These are phyloP conservation scores for Trichoderma gracile DNA, from an alignment of 2,329 filamentous ascomycete genomes.

Conservation along the genomic window DNA sequence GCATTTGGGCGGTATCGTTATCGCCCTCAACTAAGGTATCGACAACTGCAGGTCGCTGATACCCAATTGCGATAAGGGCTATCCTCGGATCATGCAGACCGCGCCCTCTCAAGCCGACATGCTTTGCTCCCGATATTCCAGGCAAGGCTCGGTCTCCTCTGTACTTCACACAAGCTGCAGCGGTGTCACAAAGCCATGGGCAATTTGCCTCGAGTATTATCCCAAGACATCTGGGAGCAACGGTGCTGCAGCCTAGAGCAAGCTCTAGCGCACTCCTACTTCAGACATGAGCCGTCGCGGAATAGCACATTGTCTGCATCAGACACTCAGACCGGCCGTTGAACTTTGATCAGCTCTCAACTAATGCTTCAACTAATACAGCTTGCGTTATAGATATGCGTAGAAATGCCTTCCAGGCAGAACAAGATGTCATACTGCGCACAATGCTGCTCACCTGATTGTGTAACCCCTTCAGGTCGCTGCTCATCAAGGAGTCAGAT, in stretches of 20 bases:
- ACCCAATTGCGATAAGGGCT: not conserved
- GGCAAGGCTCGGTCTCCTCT: too few relatives aligned
- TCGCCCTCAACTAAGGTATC: too few relatives aligned
- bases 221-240: too few relatives aligned
- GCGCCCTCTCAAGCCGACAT: not conserved
- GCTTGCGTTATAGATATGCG: not conserved
- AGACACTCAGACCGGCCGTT: not conserved
- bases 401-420: not conserved
- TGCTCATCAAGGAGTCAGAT: not conserved
- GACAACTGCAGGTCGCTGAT: too few relatives aligned
- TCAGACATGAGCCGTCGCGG: not conserved
- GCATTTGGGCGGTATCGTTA: too few relatives aligned
- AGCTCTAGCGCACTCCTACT: constrained; percentile 7
- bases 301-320: too few relatives aligned
- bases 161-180: too few relatives aligned
- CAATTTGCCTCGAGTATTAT: too few relatives aligned
- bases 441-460: constrained; percentile 9
- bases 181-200: too few relatives aligned
- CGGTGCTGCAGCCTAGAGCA: not conserved
- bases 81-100: not conserved
- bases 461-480: not conserved
- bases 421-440: not conserved
- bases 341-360: constrained; percentile 10
- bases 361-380: not conserved
- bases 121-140: too few relatives aligned